These are phyloP conservation scores for Triticum monococcum DNA, from an alignment of 176 grass and related monocot species.

Conservation along the genomic window DNA sequence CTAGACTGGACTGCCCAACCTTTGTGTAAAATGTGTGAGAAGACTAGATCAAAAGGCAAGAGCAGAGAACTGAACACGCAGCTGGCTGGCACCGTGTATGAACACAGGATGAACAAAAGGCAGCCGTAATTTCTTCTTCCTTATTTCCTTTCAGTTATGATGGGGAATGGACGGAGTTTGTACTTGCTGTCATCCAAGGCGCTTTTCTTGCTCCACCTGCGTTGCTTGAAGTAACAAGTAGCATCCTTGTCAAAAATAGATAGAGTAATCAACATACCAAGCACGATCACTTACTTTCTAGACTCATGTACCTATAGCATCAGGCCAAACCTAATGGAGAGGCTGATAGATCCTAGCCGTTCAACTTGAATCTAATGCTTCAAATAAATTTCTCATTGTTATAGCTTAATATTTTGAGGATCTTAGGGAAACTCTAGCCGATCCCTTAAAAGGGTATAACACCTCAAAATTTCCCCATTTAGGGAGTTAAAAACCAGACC, in stretches of 20 bases:
- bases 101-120: constrained; percentile 31
- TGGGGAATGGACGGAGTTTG: constrained; percentile 28
- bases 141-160: constrained; percentile 5
- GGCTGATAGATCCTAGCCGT: not conserved
- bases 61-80: not conserved
- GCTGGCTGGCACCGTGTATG: constrained; percentile 17
- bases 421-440: too few relatives aligned
- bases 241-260: constrained; percentile 5
- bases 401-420: not conserved
- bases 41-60: not conserved
- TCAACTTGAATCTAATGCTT: not conserved
- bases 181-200: constrained; percentile 9
- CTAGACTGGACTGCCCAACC: constrained; percentile 12
- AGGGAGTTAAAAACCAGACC: too few relatives aligned
- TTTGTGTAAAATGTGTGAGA: constrained; percentile 13
- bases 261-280: not conserved
- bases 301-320: constrained; percentile 2
- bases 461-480: too few relatives aligned
- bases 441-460: too few relatives aligned
- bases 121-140: constrained; percentile 32
- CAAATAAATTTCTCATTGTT: not conserved
- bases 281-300: not conserved
- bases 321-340: not conserved
- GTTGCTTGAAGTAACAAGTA: constrained; percentile 18
- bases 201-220: constrained; percentile 37